Evolutionary conservation across 2,329 filamentous ascomycete species (phyloP), one percentile per base, ranked within the genome.

Genomic region (Hymenoscyphus albidus): DNA sequence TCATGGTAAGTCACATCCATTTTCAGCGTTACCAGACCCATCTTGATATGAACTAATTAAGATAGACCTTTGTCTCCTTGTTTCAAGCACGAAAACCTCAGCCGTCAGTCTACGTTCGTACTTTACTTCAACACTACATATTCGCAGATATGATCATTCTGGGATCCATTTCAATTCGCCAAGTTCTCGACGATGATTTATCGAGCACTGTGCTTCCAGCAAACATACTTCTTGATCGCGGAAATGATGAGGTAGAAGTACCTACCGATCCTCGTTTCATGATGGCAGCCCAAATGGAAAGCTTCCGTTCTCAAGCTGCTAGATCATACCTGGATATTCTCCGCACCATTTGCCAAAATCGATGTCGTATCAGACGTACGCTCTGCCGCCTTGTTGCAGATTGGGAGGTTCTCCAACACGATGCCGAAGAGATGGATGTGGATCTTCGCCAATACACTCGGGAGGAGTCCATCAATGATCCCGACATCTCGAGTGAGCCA

Each of bases 361-460:
- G 93, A 61, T 96, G 92, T 74, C 89, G 95, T 1, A 87, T 96
- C 54, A 87, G 95, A n/a, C 86, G 95, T 42, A 93, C 89, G n/a
- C 83, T 99, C 9, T 93, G 88, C 67, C 94, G 98, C 74, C 85
- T 89, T 14, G 86, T 97, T 42, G 80, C 87, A 2, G 90, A 94
- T 65, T 96, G 93, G 88, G 93, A 97, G 72, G 84, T 85, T 61
- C 81, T 98, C 1, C 93, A 97, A 77, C 81, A 85, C 9, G 92
- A 96, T 72, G 90, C 90, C 5, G 91, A 94, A 74, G 87, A 91
- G 67, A 81, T 93, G 40, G 92, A 96, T 75, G 81, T 84, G 40
- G 81, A 88, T 39, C 79, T 95, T 18, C 86, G 89, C 63, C 75
- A 80, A 6, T 80, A 86, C 62, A 83, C 85, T 27, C 80, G 83